A percentile compares a stretch with the other conserved stretches of the same genome.
Conservation (phyloP, 2,329 filamentous ascomycete genomes). For the Juglanconis oblonga region DNA sequence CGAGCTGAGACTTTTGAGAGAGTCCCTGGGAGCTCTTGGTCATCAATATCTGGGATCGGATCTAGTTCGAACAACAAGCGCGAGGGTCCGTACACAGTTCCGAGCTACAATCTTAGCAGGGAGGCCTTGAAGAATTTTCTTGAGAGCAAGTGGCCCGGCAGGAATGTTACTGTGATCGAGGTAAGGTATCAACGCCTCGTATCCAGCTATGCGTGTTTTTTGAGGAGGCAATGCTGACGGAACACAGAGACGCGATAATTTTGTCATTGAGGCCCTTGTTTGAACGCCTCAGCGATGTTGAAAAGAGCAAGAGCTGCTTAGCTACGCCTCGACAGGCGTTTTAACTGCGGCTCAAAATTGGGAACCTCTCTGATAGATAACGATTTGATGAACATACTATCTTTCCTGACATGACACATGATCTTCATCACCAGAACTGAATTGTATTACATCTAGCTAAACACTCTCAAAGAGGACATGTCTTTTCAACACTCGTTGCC, state of each 20-base stretch:
- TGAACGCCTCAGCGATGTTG: too few relatives aligned
- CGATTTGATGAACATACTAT: too few relatives aligned
- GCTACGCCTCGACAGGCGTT: too few relatives aligned
- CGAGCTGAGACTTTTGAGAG: not conserved
- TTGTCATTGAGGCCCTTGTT: not conserved
- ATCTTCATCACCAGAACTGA: too few relatives aligned
- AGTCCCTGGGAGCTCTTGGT: not conserved
- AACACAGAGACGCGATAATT: not conserved
- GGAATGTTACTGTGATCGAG: not conserved
- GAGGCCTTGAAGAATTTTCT: not conserved
- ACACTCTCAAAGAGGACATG: not conserved
- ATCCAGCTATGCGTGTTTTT: not conserved
- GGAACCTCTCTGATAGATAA: too few relatives aligned
- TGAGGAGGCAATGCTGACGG: not conserved
- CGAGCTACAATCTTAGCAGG: not conserved
- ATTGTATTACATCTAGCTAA: too few relatives aligned
- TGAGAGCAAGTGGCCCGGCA: not conserved
- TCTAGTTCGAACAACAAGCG: not conserved
- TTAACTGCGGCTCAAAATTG: too few relatives aligned
- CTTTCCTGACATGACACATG: too few relatives aligned
- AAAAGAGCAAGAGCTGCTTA: too few relatives aligned
- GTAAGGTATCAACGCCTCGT: not conserved
- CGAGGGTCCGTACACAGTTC: not conserved
- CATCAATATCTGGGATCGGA: not conserved
- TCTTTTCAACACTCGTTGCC: not conserved